Evolutionary conservation across 148 eudicot genomes (phyloP), one percentile per base, ranked within the genome.

Genomic region (Arbutus unedo): DNA sequence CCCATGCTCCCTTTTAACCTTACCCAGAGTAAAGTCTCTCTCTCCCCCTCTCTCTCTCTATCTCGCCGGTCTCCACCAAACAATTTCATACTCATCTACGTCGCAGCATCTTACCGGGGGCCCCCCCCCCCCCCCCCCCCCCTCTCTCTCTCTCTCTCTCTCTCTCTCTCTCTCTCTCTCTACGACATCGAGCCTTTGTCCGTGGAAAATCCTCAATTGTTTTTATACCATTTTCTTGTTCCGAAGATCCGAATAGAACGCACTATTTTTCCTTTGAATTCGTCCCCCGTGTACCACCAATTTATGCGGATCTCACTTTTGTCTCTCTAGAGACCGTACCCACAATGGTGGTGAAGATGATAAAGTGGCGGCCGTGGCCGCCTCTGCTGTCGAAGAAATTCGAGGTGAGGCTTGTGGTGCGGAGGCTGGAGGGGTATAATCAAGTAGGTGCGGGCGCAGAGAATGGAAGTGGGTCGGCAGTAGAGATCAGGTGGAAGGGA

Each of bases 401-500:
- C 76, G 94, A 92, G 86, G 98, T 95, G 55, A 92, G 83, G 50
- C 74, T 95, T 21, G 80, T 81, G 21, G 90, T 95, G 15, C 43
- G 55, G 83, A 85, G 88, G 31, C 75, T 95, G 5, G 90, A 93
- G 75, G 90, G 91, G 8, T 81, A 44, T 60, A 82, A 78, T 88
- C 90, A 81, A 81, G 84, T 80, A 86, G 84, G 78, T 64, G 88
- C 81, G 79, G 90, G 49, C 49, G 85, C 54, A 77, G 90, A 78
- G 21, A 43, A 77, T n/a, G 81, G 78, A 1, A 77, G 47, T 64
- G 87, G 74, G 60, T 79, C 57, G 78, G 89, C 89, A 82, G 93
- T 92, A 80, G 94, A 95, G 91, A 90, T 95, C 85, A 87, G 90
- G 45, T 95, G 98, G 98, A 92, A 92, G 79, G 98, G 98, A 0